phyloP scores from a whole-genome alignment of 176 grass and related monocot species.

The Hordeum vulgare region DNA sequence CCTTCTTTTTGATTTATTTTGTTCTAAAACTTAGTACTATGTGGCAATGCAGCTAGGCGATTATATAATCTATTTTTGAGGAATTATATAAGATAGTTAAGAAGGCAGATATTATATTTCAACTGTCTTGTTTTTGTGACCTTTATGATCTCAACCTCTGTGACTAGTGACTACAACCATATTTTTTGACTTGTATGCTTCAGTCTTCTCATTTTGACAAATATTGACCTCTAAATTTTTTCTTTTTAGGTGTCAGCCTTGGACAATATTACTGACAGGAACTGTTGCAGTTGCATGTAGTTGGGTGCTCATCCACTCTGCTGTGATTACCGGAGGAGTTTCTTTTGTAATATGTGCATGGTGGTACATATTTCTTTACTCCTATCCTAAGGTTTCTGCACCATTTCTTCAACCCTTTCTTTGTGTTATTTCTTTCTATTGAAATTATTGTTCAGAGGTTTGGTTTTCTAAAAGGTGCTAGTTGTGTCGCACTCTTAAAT shows the following conservation, averaged over 20 bases:
- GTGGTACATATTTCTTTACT: slow-evolving; percentile 95
- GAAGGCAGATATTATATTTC: background rate
- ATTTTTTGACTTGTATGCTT: background rate
- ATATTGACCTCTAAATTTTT: background rate
- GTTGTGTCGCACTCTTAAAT: background rate
- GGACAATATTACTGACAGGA: slow-evolving; percentile 90
- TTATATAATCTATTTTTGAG: background rate
- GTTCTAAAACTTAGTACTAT: background rate
- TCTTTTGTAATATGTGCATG: slow-evolving; percentile 76
- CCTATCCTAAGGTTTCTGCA: slow-evolving; percentile 81
- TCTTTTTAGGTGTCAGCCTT: slow-evolving; percentile 83
- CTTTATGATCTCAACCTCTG: background rate
- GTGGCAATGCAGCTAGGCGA: background rate
- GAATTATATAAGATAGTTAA: background rate
- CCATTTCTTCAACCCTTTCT: background rate
- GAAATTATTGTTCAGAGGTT: background rate
- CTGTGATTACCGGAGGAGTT: slow-evolving; percentile 47
- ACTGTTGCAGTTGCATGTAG: slow-evolving; percentile 40
- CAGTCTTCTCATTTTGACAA: background rate
- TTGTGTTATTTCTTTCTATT: background rate
- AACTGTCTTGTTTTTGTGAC: background rate
- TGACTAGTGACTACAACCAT: background rate
- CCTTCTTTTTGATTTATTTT: background rate
- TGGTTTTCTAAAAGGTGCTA: background rate
- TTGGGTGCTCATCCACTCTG: slow-evolving; percentile 73